phyloP scores from a whole-genome alignment of 345 rosid species.

The Lepidium aucheri region DNA sequence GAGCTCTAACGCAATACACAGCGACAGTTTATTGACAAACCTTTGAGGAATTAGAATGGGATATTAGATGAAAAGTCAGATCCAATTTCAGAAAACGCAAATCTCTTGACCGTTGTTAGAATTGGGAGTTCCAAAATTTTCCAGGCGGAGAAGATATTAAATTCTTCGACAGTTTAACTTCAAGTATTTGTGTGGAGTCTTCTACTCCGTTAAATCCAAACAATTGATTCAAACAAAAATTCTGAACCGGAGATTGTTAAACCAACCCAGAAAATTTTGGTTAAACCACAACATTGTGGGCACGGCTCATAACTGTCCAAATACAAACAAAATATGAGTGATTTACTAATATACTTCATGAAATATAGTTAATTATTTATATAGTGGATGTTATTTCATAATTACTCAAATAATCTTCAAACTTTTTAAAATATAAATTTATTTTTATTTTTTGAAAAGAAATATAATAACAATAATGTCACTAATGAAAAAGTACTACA shows the following conservation, averaged over 20 bases:
- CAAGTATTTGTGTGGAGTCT: neutral
- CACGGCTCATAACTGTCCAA: neutral
- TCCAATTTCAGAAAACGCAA: neutral
- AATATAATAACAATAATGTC: no score
- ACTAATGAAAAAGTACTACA: no score
- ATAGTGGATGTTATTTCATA: no score
- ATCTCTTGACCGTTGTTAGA: neutral
- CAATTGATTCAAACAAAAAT: neutral
- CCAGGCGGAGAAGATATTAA: neutral
- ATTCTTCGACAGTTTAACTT: neutral
- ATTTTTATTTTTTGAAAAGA: no score
- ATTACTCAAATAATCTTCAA: no score
- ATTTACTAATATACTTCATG: no score
- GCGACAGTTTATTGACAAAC: neutral
- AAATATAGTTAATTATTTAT: no score
- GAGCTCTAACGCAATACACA: neutral
- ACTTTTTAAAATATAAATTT: no score
- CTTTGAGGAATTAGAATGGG: neutral
- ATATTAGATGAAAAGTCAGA: neutral
- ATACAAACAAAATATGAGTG: no score
- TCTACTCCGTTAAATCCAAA: neutral
- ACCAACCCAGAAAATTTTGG: neutral
- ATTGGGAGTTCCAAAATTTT: neutral
- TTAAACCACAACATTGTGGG: neutral
- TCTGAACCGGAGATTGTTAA: neutral